A percentile compares a stretch with the other conserved stretches of the same genome.
Evolutionary conservation across 805 yeast genomes (phyloP).

Genomic region (Zygotorulaspora chibaensis): DNA sequence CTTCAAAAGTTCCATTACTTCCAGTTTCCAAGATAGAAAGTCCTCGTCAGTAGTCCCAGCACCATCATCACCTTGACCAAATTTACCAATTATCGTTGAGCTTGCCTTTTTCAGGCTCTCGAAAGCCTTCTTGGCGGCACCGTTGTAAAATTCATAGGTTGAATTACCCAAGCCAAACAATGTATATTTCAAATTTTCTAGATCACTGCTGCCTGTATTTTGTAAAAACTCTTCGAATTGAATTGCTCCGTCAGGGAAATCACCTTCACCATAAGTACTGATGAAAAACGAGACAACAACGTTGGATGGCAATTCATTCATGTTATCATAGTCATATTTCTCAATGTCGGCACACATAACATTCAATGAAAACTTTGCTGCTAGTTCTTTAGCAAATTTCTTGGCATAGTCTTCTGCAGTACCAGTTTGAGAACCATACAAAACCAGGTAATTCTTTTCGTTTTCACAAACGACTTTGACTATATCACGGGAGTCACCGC

Average conservation of each 20-base stretch:
- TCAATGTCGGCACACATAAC: constrained; percentile 86
- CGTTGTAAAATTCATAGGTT: constrained; percentile 88
- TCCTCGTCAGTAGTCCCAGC: constrained; percentile 94
- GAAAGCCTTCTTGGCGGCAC: constrained; percentile 63
- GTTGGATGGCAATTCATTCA: constrained; percentile 58
- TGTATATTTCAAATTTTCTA: constrained; percentile 56
- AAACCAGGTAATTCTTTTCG: constrained; percentile 70
- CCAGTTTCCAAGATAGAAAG: constrained; percentile 88
- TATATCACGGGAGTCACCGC: constrained; percentile 51
- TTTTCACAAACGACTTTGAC: constrained; percentile 53
- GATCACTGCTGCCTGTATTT: constrained; percentile 48
- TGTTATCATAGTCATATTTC: constrained; percentile 77
- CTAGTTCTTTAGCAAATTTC: constrained; percentile 84
- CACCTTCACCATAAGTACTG: constrained; percentile 98
- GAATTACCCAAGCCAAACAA: constrained; percentile 93
- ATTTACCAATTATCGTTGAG: constrained; percentile 66
- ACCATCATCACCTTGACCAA: constrained; percentile 95
- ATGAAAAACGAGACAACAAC: constrained; percentile 68
- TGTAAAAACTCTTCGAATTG: constrained; percentile 69
- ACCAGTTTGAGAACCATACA: constrained; percentile 96
- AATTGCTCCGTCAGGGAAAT: constrained; percentile 92
- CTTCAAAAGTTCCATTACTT: constrained; percentile 60
- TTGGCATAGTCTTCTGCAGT: constrained; percentile 97
- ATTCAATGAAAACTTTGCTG: constrained; percentile 72
- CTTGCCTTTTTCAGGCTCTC: constrained; percentile 55